A percentile compares a stretch with the other conserved stretches of the same genome.
Conservation (phyloP, 2,329 filamentous ascomycete genomes). For the Aschersonia sp. region DNA sequence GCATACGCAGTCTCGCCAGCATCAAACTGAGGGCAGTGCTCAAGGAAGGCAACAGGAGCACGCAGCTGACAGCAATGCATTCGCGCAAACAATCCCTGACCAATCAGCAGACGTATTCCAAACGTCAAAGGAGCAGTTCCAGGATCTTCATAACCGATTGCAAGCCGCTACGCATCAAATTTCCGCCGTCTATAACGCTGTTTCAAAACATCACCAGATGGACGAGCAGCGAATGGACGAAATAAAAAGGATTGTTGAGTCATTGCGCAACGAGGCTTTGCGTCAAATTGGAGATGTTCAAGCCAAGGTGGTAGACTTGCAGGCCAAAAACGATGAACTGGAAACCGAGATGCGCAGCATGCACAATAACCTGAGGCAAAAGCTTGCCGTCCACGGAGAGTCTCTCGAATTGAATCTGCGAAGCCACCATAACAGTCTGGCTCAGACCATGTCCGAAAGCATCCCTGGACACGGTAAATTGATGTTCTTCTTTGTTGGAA, state of each 20-base stretch:
- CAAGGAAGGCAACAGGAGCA: constrained; percentile 19
- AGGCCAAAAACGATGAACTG: constrained; percentile 33
- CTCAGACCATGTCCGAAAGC: constrained; percentile 31
- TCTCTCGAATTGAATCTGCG: constrained; percentile 36
- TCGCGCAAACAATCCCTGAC: constrained; percentile 27
- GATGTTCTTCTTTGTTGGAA: constrained; percentile 58
- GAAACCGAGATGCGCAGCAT: constrained; percentile 45
- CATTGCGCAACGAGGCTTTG: constrained; percentile 29
- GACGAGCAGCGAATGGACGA: constrained; percentile 44
- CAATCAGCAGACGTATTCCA: constrained; percentile 30
- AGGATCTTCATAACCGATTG: constrained; percentile 72
- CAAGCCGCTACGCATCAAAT: constrained; percentile 60
- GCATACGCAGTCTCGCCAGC: constrained; percentile 7
- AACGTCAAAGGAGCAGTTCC: constrained; percentile 51
- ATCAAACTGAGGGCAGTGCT: constrained; percentile 14
- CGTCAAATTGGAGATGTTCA: constrained; percentile 29
- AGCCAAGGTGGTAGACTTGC: constrained; percentile 20
- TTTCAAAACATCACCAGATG: constrained; percentile 34
- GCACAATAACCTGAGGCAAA: constrained; percentile 37
- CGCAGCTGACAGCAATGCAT: constrained; percentile 11
- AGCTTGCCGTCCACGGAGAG: constrained; percentile 34
- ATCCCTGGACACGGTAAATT: constrained; percentile 35
- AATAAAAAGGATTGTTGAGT: constrained; percentile 29
- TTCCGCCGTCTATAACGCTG: constrained; percentile 42
- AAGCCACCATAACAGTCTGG: constrained; percentile 33